These are phyloP conservation scores for Sporopachydermia lactativora DNA, from an alignment of 805 yeast species.

Conservation along the genomic window DNA sequence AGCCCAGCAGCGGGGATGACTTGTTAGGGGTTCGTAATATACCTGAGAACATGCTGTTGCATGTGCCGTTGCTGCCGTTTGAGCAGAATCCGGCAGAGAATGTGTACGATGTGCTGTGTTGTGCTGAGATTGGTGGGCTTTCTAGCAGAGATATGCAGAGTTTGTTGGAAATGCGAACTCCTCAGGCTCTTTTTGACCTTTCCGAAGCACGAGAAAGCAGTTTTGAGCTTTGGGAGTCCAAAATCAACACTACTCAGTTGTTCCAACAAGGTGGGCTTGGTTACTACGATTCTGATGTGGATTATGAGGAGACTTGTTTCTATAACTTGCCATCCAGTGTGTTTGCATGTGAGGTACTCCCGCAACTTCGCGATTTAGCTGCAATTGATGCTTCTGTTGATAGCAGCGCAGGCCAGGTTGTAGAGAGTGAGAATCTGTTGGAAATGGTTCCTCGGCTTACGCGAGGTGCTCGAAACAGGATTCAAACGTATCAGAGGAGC, in stretches of 20 bases:
- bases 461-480: background rate
- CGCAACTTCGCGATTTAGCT: background rate
- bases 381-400: background rate
- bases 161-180: background rate
- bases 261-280: too few species aligned
- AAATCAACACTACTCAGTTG: too few species aligned
- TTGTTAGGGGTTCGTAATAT: background rate
- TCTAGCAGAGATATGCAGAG: background rate
- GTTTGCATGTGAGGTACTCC: background rate
- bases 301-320: constrained; percentile 1
- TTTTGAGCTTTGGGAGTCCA: background rate
- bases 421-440: constrained; percentile 1
- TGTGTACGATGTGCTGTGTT: background rate
- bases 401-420: background rate
- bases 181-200: background rate
- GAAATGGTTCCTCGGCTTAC: background rate
- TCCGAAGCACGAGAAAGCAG: background rate
- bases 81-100: background rate
- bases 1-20: background rate
- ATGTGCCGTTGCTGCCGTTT: background rate
- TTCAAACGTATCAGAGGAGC: background rate
- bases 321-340: background rate
- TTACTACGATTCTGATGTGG: background rate
- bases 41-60: background rate
- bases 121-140: too few species aligned